Conservation (phyloP, 225 moss, liverwort and hornwort genomes). For the Physcomitrellopsis africana region DNA sequence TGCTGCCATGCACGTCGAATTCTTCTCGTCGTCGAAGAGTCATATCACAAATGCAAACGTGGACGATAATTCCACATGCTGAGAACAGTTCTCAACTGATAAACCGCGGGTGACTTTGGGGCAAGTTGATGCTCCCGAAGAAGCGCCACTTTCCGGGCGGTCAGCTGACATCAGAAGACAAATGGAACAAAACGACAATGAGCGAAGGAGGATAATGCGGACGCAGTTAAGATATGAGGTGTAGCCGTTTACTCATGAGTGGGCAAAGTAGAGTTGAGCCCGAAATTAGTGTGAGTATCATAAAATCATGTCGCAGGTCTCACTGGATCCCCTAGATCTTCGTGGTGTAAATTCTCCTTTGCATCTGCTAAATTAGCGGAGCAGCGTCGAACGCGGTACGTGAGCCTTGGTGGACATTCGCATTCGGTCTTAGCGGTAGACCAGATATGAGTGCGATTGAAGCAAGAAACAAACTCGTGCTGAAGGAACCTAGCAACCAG, state of each 20-base stretch:
- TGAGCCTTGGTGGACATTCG: slow-evolving; percentile 14
- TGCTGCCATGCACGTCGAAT: too few relatives aligned
- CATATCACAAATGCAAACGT: too few relatives aligned
- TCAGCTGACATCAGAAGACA: slow-evolving; percentile 27
- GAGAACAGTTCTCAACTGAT: too few relatives aligned
- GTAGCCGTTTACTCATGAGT: background rate
- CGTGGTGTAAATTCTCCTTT: slow-evolving; percentile 19
- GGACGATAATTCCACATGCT: too few relatives aligned
- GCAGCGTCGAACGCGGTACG: background rate
- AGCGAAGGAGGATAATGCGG: background rate
- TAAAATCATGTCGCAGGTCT: slow-evolving; percentile 23
- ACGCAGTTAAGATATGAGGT: slow-evolving; percentile 1
- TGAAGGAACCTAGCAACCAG: background rate
- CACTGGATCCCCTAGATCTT: slow-evolving; percentile 30
- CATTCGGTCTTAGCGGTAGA: slow-evolving; percentile 8
- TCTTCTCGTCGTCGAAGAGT: too few relatives aligned
- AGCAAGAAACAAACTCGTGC: slow-evolving; percentile 19
- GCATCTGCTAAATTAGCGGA: slow-evolving; percentile 7
- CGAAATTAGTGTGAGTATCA: slow-evolving; percentile 17
- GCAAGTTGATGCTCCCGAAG: slow-evolving; percentile 1
- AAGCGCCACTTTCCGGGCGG: slow-evolving; percentile 29
- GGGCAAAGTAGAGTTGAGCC: background rate
- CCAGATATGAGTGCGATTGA: slow-evolving; percentile 30
- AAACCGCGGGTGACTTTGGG: slow-evolving; percentile 9
- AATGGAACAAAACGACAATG: slow-evolving; percentile 16